Evolutionary conservation across 306 rosid genomes (phyloP).

Genomic region (Medicago ruthenica): DNA sequence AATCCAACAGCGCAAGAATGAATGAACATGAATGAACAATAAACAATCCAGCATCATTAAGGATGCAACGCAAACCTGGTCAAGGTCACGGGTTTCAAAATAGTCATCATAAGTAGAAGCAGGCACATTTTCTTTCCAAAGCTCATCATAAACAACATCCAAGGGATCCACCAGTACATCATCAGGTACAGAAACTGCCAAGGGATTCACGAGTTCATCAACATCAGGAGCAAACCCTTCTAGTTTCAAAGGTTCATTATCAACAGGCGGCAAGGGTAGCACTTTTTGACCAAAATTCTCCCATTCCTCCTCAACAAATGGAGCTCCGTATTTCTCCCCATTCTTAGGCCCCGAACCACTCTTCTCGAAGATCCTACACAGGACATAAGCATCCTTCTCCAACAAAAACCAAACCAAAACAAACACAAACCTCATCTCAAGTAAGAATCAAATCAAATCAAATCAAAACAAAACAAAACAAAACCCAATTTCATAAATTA

Average conservation of each 20-base stretch:
- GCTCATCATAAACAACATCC: constrained; percentile 32
- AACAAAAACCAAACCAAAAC: no score
- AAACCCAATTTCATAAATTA: not conserved
- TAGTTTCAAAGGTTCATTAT: not conserved
- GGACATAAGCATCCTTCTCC: constrained; percentile 84
- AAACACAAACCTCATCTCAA: constrained; percentile 37
- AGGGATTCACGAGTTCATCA: not conserved
- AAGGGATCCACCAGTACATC: constrained; percentile 15
- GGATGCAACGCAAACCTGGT: constrained; percentile 52
- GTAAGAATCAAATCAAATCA: constrained; percentile 15
- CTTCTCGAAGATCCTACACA: constrained; percentile 94
- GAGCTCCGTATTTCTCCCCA: constrained; percentile 97
- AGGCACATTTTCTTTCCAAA: constrained; percentile 14
- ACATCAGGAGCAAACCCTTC: not conserved
- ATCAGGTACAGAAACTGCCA: not conserved
- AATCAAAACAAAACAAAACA: not conserved
- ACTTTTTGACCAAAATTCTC: constrained; percentile 54
- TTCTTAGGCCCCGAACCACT: constrained; percentile 94
- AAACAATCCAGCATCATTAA: not conserved
- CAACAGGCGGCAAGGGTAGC: not conserved
- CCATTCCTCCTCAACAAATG: constrained; percentile 89
- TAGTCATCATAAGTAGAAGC: constrained; percentile 1
- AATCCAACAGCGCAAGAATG: no score
- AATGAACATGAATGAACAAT: no score
- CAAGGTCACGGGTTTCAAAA: constrained; percentile 53